These are phyloP conservation scores for Pythium scleroteichum DNA, from an alignment of 352 stramenopile genomes.

Conservation along the genomic window DNA sequence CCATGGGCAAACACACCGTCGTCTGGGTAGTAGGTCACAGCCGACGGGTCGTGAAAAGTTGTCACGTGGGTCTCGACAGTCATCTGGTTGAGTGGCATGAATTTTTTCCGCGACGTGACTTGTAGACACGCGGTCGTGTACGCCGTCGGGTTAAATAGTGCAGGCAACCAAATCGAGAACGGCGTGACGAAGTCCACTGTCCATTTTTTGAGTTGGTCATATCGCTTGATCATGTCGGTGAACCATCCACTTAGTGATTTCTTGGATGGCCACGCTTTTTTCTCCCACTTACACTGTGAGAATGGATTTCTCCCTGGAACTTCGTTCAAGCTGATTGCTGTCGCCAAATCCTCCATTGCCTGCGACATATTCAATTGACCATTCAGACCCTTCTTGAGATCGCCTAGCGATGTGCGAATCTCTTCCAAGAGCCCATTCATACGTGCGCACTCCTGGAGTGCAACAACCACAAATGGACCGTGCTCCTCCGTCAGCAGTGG, in stretches of 20 bases:
- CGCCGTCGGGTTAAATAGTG: slow-evolving; percentile 95
- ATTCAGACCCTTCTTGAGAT: slow-evolving; percentile 96
- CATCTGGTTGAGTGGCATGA: slow-evolving; percentile 95
- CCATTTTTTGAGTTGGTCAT: slow-evolving; percentile 90
- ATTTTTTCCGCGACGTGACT: slow-evolving; percentile 91
- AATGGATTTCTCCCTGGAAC: slow-evolving; percentile 95
- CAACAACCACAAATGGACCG: slow-evolving; percentile 93
- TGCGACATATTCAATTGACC: slow-evolving; percentile 96
- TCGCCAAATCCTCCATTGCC: slow-evolving; percentile 93
- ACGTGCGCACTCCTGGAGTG: slow-evolving; percentile 92
- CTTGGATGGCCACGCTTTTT: slow-evolving; percentile 94
- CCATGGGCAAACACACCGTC: slow-evolving; percentile 95
- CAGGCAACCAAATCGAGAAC: slow-evolving; percentile 94
- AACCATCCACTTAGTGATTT: slow-evolving; percentile 93
- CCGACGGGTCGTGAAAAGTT: slow-evolving; percentile 88
- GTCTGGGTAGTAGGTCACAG: slow-evolving; percentile 79
- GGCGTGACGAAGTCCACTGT: slow-evolving; percentile 90
- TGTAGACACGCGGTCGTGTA: slow-evolving; percentile 96
- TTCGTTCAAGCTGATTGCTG: slow-evolving; percentile 91
- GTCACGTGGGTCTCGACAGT: slow-evolving; percentile 96
- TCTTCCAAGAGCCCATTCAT: slow-evolving; percentile 95
- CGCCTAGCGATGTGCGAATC: slow-evolving; percentile 89
- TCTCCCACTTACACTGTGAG: slow-evolving; percentile 95
- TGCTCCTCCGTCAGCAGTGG: slow-evolving; percentile 88
- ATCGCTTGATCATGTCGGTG: slow-evolving; percentile 91